Base-by-base conservation (phyloP, 495 filamentous ascomycete genomes). In the Aspergillus heteromorphus region DNA sequence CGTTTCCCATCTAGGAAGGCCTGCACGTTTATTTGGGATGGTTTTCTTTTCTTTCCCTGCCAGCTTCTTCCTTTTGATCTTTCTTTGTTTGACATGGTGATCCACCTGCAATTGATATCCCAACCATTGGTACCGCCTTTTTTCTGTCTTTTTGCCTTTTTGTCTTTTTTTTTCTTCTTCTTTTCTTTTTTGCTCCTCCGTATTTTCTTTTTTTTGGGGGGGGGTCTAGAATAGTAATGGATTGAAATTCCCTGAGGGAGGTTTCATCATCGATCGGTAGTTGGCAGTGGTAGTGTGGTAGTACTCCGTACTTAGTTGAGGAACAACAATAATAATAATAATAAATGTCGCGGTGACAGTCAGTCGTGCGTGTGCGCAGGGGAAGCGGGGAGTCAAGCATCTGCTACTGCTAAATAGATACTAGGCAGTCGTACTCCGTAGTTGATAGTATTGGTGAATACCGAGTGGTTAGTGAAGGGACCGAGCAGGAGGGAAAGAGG, bases 1-100 rank as follows among this genome's bases (percentile, higher is more conserved):
- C 21, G 43, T 25, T 47, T 16, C 43, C 34, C 14, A 17, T 29
- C 21, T 47, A 27, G 43, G 43, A 6, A 29, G 20, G n/a, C 49
- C 55, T 53, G 51, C 56, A 54, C 56, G 51, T 49, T 54, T 49
- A 52, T 57, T 53, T 49, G 49, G 29, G 42, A 36, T 43, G 27
- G 23, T 31, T 27, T 55, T 59, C 48, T 36, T 25, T 54, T 53
- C 49, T 20, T 5, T 16, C 10, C 43, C n/a, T 47, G 8, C 27
- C 16, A 3, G 18, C 42, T 45, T 45, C 23, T 43, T 23, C 40
- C 40, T 23, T 10, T 20, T 20, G 13, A 45, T 25, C 23, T 25
- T n/a, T 29, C 21, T 27, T 31, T 31, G 47, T 47, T 21, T 29
- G 43, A 47, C 18, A 25, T 11, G 34, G n/a, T 38, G 34, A 38